Base-by-base conservation (phyloP, 176 grass and related monocot species). In the Carex cristatella region DNA sequence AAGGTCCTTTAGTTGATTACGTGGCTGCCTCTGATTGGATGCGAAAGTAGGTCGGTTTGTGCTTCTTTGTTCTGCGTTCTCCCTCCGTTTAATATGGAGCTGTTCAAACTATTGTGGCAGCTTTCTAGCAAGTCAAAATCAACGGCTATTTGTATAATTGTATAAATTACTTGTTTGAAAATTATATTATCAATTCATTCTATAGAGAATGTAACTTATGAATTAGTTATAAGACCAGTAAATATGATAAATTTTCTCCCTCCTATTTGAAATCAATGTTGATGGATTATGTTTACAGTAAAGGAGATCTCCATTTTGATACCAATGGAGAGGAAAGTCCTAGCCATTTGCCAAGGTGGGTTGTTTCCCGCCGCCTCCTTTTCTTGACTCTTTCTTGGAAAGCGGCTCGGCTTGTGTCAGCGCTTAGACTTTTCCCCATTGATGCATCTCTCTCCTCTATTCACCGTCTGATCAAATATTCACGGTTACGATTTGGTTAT, bases 361-460 rank as follows among this genome's bases (percentile, higher is more conserved):
- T 8, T 79, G 57, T 27, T 86, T 78, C 71, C 1, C 23, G 56
- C 84, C 84, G 84, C 84, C 84, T 62, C 37, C 84, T 16, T 57
- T 72, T 78, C 54, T 66, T 64, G 84, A 86, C 84, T 56, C 53
- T 69, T 83, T 83, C 46, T 66, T 1, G 14, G 63, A 83, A 83
- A 69, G 81, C 81, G 59, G 61, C 81, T 55, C 23, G 14, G 81
- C 81, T 65, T 68, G 3, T 65, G 61, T 69, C 62, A 83, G 23
- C 55, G 8, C 28, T 69, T 19, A 69, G 81, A 69, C 42, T 61
- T 46, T 44, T 65, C 4, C 23, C 19, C 28, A 19, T 46, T 16
- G 7, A 19, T 64, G 14, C 42, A 12, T 58, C 51, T 65, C 42
- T 6, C 40, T n/a, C 30, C 30, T 70, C 18, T 78, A 9, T 7